These are phyloP conservation scores for Astrothelium subdiscretum DNA, from an alignment of 495 filamentous ascomycete genomes.

Conservation along the genomic window DNA sequence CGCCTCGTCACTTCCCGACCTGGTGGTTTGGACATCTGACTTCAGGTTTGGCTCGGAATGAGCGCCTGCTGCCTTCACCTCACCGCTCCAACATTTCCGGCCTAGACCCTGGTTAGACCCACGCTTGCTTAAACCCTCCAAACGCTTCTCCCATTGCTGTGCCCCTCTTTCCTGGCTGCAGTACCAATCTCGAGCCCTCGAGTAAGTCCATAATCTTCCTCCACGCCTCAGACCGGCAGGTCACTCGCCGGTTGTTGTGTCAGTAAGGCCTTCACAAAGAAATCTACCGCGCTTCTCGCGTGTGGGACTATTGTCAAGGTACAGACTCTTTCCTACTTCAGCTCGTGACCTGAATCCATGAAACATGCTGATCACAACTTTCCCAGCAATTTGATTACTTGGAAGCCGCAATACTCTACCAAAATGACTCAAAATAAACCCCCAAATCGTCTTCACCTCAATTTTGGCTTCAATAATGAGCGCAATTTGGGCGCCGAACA, in stretches of 20 bases:
- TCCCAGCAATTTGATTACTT: neutral
- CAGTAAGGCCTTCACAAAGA: neutral
- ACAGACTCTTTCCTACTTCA: neutral
- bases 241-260: neutral
- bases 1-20: neutral
- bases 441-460: constrained; percentile 30
- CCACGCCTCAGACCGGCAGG: neutral
- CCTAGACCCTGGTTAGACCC: neutral
- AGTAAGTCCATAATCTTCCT: neutral
- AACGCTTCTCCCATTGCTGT: neutral
- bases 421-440: constrained; percentile 17
- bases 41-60: neutral
- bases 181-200: neutral
- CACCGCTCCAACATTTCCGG: neutral
- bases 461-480: constrained; percentile 32
- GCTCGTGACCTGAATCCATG: neutral
- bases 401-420: neutral
- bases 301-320: neutral
- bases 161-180: neutral
- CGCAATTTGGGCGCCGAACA: constrained; percentile 22
- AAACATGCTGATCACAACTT: neutral
- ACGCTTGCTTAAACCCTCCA: neutral
- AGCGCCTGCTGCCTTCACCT: neutral
- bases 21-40: neutral
- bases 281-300: neutral